Percentiles rank a stretch among this genome's conserved stretches.
Evolutionary conservation across 108 stramenopile species (phyloP).

Genomic region (Conticribra weissflogii): DNA sequence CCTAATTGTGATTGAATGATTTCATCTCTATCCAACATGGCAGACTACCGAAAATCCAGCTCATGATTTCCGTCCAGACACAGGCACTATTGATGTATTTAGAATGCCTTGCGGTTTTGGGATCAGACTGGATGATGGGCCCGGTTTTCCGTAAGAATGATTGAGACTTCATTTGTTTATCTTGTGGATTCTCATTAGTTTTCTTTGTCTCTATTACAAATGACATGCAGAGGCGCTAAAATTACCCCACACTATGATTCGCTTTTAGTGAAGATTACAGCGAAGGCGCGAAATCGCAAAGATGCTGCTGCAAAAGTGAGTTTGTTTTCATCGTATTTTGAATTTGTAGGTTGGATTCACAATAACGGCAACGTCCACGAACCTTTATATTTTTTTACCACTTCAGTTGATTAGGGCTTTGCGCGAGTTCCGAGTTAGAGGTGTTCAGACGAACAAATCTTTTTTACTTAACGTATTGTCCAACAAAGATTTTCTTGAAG

Average conservation of each 20-base stretch:
- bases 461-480: slow-evolving; percentile 91
- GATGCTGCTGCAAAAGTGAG: slow-evolving; percentile 87
- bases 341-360: too few species aligned
- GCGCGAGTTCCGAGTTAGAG: slow-evolving; percentile 92
- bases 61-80: slow-evolving; percentile 93
- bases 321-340: too few species aligned
- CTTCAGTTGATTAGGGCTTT: slow-evolving; percentile 68
- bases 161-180: background rate
- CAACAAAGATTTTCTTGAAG: slow-evolving; percentile 88
- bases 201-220: background rate
- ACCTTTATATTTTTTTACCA: too few species aligned
- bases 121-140: slow-evolving; percentile 91
- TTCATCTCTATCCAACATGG: background rate
- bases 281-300: slow-evolving; percentile 75
- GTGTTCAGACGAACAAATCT: slow-evolving; percentile 78
- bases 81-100: slow-evolving; percentile 91
- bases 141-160: slow-evolving; percentile 57
- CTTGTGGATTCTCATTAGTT: background rate
- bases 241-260: slow-evolving; percentile 57
- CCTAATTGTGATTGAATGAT: background rate
- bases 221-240: background rate
- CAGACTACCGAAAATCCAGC: slow-evolving; percentile 90
- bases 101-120: slow-evolving; percentile 93
- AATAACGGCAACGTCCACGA: too few species aligned
- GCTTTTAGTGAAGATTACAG: slow-evolving; percentile 88